These are phyloP conservation scores for Thalassia testudinum DNA, from an alignment of 116 monocot species.

Conservation along the genomic window DNA sequence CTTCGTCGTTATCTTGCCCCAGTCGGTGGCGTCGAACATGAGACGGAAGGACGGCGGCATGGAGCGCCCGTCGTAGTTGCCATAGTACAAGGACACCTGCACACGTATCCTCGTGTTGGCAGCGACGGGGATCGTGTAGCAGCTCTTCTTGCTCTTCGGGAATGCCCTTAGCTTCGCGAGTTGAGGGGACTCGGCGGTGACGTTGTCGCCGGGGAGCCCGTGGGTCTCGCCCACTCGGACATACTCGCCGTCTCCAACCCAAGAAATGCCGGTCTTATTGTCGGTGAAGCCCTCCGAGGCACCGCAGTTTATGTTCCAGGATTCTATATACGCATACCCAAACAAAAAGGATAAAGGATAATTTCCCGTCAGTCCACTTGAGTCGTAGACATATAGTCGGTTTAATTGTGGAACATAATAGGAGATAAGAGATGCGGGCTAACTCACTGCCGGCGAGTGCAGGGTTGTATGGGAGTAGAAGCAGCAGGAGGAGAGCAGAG, in stretches of 20 bases:
- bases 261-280: background rate
- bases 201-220: background rate
- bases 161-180: conserved; percentile 1
- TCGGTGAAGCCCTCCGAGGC: background rate
- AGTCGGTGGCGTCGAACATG: conserved; percentile 15
- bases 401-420: too few relatives aligned
- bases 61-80: conserved; percentile 25
- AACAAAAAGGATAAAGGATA: too few relatives aligned
- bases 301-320: conserved; percentile 1
- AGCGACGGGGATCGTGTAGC: conserved; percentile 1
- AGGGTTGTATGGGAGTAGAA: too few relatives aligned
- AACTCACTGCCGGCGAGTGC: too few relatives aligned
- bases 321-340: background rate
- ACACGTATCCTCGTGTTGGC: conserved; percentile 6
- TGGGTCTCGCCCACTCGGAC: background rate
- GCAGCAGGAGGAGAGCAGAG: too few relatives aligned
- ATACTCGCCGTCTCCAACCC: conserved; percentile 1
- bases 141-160: background rate
- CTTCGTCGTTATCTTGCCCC: conserved; percentile 3
- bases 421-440: too few relatives aligned
- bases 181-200: background rate
- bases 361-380: too few relatives aligned
- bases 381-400: too few relatives aligned
- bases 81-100: conserved; percentile 25
- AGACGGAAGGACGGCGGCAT: conserved; percentile 21